Conservation (phyloP, 306 rosid species). For the Alnus rubra region DNA sequence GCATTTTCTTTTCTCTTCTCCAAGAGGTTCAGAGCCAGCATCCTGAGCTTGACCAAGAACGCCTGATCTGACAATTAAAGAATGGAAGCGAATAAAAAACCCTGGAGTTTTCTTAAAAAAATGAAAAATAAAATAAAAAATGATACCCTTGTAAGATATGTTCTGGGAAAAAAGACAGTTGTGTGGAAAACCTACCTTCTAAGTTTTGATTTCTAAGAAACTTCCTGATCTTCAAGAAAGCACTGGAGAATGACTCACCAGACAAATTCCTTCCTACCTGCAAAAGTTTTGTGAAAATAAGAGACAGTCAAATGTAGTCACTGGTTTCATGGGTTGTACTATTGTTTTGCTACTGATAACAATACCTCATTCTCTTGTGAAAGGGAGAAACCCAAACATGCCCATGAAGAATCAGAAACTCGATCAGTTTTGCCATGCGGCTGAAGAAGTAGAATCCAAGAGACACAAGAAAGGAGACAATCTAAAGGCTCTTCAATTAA, state of each 20-base stretch:
- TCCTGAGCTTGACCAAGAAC: conserved; percentile 30
- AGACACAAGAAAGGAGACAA: conserved; percentile 39
- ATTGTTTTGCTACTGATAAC: background rate
- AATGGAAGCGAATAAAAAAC: conserved; percentile 9
- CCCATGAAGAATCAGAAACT: conserved; percentile 37
- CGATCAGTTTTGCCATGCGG: conserved; percentile 30
- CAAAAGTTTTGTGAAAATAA: background rate
- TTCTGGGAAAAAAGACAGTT: background rate
- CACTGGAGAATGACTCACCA: conserved; percentile 26
- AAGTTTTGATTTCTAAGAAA: conserved; percentile 28
- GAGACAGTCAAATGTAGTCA: background rate
- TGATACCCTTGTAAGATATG: background rate
- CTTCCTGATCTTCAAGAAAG: conserved; percentile 34
- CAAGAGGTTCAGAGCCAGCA: conserved; percentile 32
- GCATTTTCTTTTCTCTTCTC: conserved; percentile 32
- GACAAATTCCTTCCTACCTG: conserved; percentile 40
- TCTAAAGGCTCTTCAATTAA: conserved; percentile 38
- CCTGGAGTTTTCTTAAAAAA: background rate
- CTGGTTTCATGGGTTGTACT: background rate
- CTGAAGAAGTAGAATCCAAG: conserved; percentile 46
- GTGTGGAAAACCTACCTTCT: conserved; percentile 23
- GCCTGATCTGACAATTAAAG: conserved; percentile 36
- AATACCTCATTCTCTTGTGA: conserved; percentile 48
- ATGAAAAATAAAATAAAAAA: background rate
- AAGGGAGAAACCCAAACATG: conserved; percentile 44